Percentiles rank a stretch among this genome's conserved stretches.
Evolutionary conservation across 768 basidiomycete genomes (phyloP).

Genomic region (Candolleomyces aberdarensis): DNA sequence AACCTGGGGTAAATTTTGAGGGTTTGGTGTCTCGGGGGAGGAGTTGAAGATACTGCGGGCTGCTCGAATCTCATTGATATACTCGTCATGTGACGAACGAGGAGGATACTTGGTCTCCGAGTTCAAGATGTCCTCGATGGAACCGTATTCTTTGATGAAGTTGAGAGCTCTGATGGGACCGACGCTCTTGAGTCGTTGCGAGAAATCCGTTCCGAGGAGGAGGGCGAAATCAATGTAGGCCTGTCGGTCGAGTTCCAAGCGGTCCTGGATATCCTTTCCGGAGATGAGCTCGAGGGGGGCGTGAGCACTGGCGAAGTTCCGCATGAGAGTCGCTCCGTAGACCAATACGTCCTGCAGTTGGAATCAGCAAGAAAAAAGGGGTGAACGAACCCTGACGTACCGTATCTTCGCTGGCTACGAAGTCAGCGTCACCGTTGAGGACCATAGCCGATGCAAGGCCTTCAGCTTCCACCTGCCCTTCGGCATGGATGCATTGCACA

Average conservation of each 20-base stretch:
- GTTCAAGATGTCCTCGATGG: constrained; percentile 69
- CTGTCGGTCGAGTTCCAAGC: constrained; percentile 52
- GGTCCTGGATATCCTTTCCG: constrained; percentile 57
- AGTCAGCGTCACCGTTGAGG: constrained; percentile 73
- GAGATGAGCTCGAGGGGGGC: constrained; percentile 62
- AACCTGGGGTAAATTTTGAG: constrained; percentile 17
- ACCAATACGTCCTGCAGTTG: constrained; percentile 67
- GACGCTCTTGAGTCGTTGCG: constrained; percentile 76
- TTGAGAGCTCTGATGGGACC: constrained; percentile 78
- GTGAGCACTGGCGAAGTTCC: constrained; percentile 63
- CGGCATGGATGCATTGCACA: constrained; percentile 69
- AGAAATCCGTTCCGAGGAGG: constrained; percentile 89
- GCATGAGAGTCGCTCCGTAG: constrained; percentile 79
- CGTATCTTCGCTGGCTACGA: constrained; percentile 89
- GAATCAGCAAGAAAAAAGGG: constrained; percentile 5
- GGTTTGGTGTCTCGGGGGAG: constrained; percentile 59
- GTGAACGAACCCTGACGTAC: constrained; percentile 33
- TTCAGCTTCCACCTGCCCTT: constrained; percentile 78
- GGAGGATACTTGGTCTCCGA: constrained; percentile 49
- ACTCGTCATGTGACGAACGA: constrained; percentile 42
- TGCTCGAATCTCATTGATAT: constrained; percentile 59
- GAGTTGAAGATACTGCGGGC: constrained; percentile 66
- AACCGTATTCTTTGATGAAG: constrained; percentile 65
- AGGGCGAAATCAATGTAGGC: constrained; percentile 83
- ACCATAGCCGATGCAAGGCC: constrained; percentile 81